These are phyloP conservation scores for Ustilago lituana DNA, from an alignment of 1,284 basidiomycete genomes.

Conservation along the genomic window DNA sequence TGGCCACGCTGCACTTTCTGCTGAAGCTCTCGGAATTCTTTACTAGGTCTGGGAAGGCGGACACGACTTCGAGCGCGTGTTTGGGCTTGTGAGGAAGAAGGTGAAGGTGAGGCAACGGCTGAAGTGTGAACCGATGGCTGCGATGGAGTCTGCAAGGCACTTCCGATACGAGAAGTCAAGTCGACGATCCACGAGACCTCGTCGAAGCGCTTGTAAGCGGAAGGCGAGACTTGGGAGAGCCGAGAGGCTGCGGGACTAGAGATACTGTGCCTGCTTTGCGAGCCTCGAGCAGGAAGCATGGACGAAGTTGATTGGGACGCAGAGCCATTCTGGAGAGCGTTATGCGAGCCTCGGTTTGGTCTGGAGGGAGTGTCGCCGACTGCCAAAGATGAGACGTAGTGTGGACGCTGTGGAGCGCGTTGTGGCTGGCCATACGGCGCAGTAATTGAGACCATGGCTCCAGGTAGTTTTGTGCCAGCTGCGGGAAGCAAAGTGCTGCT, in stretches of 20 bases:
- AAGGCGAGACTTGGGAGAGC: conserved; percentile 17
- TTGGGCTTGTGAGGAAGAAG: conserved; percentile 10
- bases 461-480: too few species aligned
- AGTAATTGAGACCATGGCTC: conserved; percentile 6
- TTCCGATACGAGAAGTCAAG: conserved; percentile 42
- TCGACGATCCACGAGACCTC: conserved; percentile 46
- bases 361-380: conserved; percentile 7
- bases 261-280: neutral
- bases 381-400: conserved; percentile 17
- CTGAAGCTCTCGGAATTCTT: conserved; percentile 36
- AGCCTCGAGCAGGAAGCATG: neutral
- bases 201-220: conserved; percentile 48
- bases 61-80: conserved; percentile 17
- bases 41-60: conserved; percentile 40
- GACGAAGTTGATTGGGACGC: conserved; percentile 1
- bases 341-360: neutral
- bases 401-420: conserved; percentile 14
- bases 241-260: conserved; percentile 4
- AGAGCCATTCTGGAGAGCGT: neutral
- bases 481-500: too few species aligned
- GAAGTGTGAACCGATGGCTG: neutral
- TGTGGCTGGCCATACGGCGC: conserved; percentile 4
- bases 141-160: conserved; percentile 22
- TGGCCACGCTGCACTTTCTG: conserved; percentile 16
- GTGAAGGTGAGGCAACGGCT: neutral